Base-by-base conservation (phyloP, 2,329 filamentous ascomycete genomes). In the Penicillium freii region DNA sequence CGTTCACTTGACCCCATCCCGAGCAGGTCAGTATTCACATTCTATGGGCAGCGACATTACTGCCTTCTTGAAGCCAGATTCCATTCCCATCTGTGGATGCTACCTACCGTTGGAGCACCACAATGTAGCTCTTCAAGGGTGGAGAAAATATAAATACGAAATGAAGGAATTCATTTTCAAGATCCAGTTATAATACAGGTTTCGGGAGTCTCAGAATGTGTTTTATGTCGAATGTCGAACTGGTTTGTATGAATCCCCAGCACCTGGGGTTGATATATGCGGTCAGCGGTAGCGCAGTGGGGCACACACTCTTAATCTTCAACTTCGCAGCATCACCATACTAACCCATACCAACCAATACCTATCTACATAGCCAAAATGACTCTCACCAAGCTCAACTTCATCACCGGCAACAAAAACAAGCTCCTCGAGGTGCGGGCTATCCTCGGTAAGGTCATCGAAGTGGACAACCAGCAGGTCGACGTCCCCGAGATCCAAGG, bases 341-440 rank as follows among this genome's bases (percentile, higher is more conserved):
- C 51, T n/a, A 19, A 52, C n/a, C 15, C 50, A 40, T 33, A 57
- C 44, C 40, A 31, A 51, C 39, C 34, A 13, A 7, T 50, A 10
- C n/a, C 45, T 36, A 25, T 17, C 33, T 29, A 27, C 40, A 51
- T 34, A 39, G 54, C 42, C 47, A 82, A 82, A 78, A 73, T 77
- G 48, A 74, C 77, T 43, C 78, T 80, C 64, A 76, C 81, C 62
- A 71, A 70, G 19, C 79, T 99, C 64, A 92, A 95, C 77, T 99
- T 99, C 80, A 96, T 99, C 72, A 97, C 93, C 2, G 90, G 93
- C 75, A 99, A 99, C 78, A 86, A 88, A 70, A 95, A 96, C 80
- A 99, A 99, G 80, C 83, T 99, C 55, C 80, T 82, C 56, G 94
- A 99, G 79, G 92, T 96, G 64, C 87, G 90, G 75, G 88, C 89